A percentile compares a stretch with the other conserved stretches of the same genome.
These are phyloP conservation scores for Thielaviopsis euricoi DNA, from an alignment of 2,329 filamentous ascomycete species.

Conservation along the genomic window DNA sequence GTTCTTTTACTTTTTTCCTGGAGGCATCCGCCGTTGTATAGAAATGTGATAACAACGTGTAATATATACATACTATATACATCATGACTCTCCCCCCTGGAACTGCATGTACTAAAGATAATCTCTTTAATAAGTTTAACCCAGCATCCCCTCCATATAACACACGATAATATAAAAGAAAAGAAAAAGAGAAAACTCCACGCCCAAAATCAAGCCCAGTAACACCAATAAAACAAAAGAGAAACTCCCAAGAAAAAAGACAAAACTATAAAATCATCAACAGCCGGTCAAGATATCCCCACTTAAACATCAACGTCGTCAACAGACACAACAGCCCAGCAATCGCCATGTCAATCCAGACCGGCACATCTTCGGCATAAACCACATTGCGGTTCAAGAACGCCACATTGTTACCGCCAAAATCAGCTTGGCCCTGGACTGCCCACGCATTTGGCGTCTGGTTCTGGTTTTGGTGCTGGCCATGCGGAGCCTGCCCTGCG, in stretches of 20 bases:
- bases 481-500: too few relatives aligned
- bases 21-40: neutral
- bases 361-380: conserved; percentile 35
- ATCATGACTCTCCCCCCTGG: too few relatives aligned
- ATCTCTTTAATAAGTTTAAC: too few relatives aligned
- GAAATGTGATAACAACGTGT: too few relatives aligned
- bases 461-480: neutral
- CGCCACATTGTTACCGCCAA: neutral
- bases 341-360: conserved; percentile 73
- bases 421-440: neutral
- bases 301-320: conserved; percentile 48
- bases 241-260: neutral
- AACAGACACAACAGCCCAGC: conserved; percentile 54
- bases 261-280: neutral
- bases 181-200: too few relatives aligned
- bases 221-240: neutral
- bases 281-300: conserved; percentile 5
- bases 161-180: too few relatives aligned
- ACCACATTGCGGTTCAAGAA: conserved; percentile 14
- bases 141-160: too few relatives aligned
- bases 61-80: too few relatives aligned
- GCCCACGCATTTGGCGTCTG: neutral
- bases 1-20: neutral
- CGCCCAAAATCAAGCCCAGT: too few relatives aligned
- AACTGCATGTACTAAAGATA: too few relatives aligned